phyloP scores from a whole-genome alignment of 73 alveolate species.

The Paramecium sonneborni region DNA sequence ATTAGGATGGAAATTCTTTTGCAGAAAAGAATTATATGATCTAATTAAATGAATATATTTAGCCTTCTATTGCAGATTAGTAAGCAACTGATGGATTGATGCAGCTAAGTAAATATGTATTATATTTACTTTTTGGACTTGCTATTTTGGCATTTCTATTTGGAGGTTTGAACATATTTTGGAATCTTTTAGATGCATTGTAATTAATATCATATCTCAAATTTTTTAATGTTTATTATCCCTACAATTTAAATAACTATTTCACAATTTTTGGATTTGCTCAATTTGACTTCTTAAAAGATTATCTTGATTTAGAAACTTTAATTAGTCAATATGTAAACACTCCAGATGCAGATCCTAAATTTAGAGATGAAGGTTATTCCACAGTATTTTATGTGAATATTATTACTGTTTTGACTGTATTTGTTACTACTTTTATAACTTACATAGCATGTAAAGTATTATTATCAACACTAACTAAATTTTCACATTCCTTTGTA shows the following conservation, averaged over 20 bases:
- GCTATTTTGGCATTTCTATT: slow-evolving; percentile 37
- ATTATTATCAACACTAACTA: neutral
- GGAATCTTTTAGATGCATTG: slow-evolving; percentile 34
- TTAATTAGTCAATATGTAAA: neutral
- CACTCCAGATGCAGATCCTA: slow-evolving; percentile 42
- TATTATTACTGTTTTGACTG: slow-evolving; percentile 7
- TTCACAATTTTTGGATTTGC: slow-evolving; percentile 53
- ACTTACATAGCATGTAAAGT: neutral
- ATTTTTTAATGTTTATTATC: neutral
- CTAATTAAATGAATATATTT: neutral
- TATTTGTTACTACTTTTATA: neutral
- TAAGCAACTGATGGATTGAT: slow-evolving; percentile 21
- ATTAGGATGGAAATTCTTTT: neutral
- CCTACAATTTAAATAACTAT: neutral
- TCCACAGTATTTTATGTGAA: slow-evolving; percentile 39
- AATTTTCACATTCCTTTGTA: neutral
- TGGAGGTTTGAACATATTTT: slow-evolving; percentile 25
- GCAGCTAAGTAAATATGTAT: neutral
- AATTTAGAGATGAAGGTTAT: slow-evolving; percentile 22
- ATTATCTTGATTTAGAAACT: neutral
- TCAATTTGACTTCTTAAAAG: neutral
- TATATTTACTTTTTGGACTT: slow-evolving; percentile 11
- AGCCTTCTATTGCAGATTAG: neutral
- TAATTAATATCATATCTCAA: neutral
- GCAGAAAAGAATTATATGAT: neutral